Evolutionary conservation across 2,329 filamentous ascomycete species (phyloP).

Genomic region (Rhytidhysteron rufulum): DNA sequence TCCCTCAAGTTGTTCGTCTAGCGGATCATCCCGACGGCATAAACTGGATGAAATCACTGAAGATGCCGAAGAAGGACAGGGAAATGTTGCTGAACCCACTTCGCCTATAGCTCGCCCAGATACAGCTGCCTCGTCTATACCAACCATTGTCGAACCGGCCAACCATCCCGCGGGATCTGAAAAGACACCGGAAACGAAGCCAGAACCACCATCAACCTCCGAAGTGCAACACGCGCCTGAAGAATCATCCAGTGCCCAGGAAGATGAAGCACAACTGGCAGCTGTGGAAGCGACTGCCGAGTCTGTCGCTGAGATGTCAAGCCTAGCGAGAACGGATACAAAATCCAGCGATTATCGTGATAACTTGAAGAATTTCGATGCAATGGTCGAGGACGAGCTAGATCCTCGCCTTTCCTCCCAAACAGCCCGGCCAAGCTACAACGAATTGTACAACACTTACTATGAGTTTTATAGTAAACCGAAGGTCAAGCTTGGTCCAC

Average conservation of each 20-base stretch:
- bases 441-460: conserved; percentile 44
- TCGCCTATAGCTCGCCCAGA: conserved; percentile 13
- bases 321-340: background rate
- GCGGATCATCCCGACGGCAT: conserved; percentile 70
- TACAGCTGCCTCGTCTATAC: conserved; percentile 18
- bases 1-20: conserved; percentile 79
- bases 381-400: conserved; percentile 30
- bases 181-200: conserved; percentile 4
- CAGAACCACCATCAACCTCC: conserved; percentile 5
- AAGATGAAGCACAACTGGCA: conserved; percentile 6
- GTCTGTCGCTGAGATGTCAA: conserved; percentile 13
- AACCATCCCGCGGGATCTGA: background rate
- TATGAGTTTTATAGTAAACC: conserved; percentile 59
- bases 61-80: conserved; percentile 71
- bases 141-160: conserved; percentile 20
- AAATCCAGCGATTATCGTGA: conserved; percentile 13
- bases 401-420: conserved; percentile 44
- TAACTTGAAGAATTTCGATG: conserved; percentile 30
- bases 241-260: background rate
- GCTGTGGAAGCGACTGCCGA: conserved; percentile 21
- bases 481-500: conserved; percentile 84
- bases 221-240: background rate
- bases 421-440: conserved; percentile 35
- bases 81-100: conserved; percentile 13
- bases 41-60: conserved; percentile 92